A percentile compares a stretch with the other conserved stretches of the same genome.
Evolutionary conservation across 2,329 filamentous ascomycete genomes (phyloP).

Genomic region (Atkinsonella texensis): DNA sequence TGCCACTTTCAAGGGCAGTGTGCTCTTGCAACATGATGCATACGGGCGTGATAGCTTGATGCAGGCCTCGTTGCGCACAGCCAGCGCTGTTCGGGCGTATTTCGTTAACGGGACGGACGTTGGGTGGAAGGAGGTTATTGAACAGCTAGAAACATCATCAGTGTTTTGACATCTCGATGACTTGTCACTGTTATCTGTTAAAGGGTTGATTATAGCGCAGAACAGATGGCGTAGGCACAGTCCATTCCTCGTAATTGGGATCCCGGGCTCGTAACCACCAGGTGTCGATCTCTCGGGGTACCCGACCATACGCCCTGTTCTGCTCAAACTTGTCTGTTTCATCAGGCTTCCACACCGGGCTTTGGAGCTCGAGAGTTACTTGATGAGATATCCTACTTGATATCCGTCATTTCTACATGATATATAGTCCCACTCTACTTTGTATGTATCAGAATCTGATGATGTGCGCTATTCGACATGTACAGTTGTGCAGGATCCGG

Average conservation of each 20-base stretch:
- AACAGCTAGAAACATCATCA: conserved; percentile 1
- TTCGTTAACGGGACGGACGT: conserved; percentile 9
- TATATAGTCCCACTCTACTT: no score
- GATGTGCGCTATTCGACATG: no score
- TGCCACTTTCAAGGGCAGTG: conserved; percentile 5
- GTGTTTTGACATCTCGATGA: neutral
- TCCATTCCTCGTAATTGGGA: conserved; percentile 47
- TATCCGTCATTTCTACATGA: no score
- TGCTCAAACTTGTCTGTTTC: conserved; percentile 46
- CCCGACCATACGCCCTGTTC: conserved; percentile 45
- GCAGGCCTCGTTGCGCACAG: conserved; percentile 10
- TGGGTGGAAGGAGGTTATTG: conserved; percentile 10
- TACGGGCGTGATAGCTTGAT: conserved; percentile 8
- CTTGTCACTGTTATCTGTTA: no score
- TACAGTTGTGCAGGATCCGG: no score
- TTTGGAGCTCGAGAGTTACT: no score
- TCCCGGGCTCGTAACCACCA: conserved; percentile 53
- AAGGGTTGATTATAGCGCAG: no score
- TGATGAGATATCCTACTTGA: no score
- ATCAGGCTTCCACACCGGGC: conserved; percentile 38
- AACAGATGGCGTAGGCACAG: conserved; percentile 46
- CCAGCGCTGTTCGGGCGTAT: conserved; percentile 8
- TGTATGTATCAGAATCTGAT: no score
- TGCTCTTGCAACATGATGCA: conserved; percentile 3
- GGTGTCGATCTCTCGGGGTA: conserved; percentile 51